A percentile compares a stretch with the other conserved stretches of the same genome.
These are phyloP conservation scores for Ophiostoma sp. DNA, from an alignment of 2,329 filamentous ascomycete genomes.

Conservation along the genomic window DNA sequence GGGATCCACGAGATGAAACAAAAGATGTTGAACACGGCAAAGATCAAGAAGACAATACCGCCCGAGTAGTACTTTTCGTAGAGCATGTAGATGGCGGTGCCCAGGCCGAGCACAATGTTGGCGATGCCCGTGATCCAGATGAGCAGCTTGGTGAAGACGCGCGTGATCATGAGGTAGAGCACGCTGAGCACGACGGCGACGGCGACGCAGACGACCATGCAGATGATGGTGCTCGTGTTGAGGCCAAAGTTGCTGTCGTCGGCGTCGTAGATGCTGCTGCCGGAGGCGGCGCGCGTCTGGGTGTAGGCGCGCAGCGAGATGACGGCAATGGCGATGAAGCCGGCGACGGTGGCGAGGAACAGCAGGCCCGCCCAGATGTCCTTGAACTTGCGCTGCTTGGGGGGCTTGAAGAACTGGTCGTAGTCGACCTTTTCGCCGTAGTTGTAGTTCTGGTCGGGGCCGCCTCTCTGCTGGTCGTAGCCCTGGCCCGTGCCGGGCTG, in stretches of 20 bases:
- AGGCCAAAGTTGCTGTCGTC: constrained; percentile 58
- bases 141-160: constrained; percentile 78
- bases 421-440: constrained; percentile 42
- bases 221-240: constrained; percentile 76
- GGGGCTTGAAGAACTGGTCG: constrained; percentile 74
- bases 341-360: constrained; percentile 30
- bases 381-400: constrained; percentile 73
- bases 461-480: neutral
- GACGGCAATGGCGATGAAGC: constrained; percentile 24
- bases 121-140: constrained; percentile 90
- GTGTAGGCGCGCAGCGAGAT: constrained; percentile 29
- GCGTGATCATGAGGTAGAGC: constrained; percentile 68
- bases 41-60: constrained; percentile 81
- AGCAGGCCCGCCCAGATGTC: constrained; percentile 84
- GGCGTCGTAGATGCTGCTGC: constrained; percentile 67
- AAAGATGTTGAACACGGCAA: constrained; percentile 71
- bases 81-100: constrained; percentile 81
- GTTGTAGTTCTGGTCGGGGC: neutral
- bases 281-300: constrained; percentile 55
- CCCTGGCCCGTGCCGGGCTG: constrained; percentile 5
- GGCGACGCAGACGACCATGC: constrained; percentile 73
- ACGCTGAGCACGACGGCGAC: constrained; percentile 71
- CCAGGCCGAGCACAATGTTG: constrained; percentile 79
- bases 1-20: constrained; percentile 86
- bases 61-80: constrained; percentile 70